Conservation (phyloP, 352 stramenopile genomes). For the Pythium rhizo-oryzae region DNA sequence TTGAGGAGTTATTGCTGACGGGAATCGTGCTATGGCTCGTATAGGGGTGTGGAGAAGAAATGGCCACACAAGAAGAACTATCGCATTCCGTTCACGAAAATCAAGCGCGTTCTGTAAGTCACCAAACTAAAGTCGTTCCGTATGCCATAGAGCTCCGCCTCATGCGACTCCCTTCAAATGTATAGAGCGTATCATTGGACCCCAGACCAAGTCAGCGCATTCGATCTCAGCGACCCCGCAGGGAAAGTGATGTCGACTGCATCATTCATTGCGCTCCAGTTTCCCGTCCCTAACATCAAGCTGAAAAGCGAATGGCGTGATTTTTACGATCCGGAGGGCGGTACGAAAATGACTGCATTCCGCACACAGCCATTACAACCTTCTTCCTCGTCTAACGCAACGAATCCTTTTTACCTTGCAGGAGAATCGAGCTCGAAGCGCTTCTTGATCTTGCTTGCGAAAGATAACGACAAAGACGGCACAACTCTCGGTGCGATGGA, state of each 20-base stretch:
- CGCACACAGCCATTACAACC: not conserved
- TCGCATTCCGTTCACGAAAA: constrained; percentile 5
- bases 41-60: constrained; percentile 18
- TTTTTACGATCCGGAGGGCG: constrained; percentile 21
- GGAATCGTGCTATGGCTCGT: not conserved
- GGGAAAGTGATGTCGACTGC: constrained; percentile 24
- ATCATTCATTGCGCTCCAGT: constrained; percentile 28
- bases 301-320: constrained; percentile 23
- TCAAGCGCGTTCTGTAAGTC: constrained; percentile 14
- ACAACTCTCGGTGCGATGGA: constrained; percentile 4
- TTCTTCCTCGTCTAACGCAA: not conserved
- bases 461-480: constrained; percentile 18
- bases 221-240: constrained; percentile 14
- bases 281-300: constrained; percentile 16
- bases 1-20: no score
- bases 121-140: no score
- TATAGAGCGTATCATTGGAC: constrained; percentile 18
- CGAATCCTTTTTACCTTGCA: not conserved
- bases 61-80: constrained; percentile 20
- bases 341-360: not conserved
- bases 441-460: constrained; percentile 15
- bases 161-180: not conserved
- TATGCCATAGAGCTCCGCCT: not conserved
- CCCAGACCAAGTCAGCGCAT: not conserved
- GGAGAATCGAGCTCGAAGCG: constrained; percentile 9